Evolutionary conservation across 108 stramenopile genomes (phyloP), one percentile per base, ranked within the genome.

Genomic region (Cyclotella baltica): DNA sequence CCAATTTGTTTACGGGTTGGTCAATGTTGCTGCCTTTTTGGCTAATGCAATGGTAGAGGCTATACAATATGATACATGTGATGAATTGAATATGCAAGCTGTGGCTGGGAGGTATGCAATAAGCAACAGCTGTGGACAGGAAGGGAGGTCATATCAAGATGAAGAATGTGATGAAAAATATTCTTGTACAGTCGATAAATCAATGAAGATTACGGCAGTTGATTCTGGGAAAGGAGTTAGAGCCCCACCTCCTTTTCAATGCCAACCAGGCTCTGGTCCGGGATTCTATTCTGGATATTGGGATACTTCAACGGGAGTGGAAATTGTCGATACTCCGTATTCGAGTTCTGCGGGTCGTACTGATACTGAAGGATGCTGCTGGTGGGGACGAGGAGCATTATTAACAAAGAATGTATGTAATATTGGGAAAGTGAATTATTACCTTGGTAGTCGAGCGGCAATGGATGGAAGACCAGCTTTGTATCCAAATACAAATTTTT

Each of bases 1-100:
- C 15, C 16, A 72, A 37, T 68, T 52, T 27, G 28, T 66, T 40
- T 76, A 67, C 22, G 78, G 78, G 22, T 35, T 84, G 3, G 83
- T 70, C 40, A 81, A 85, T 47, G n/a, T 77, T 13, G 80, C 70
- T 6, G 76, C 71, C 25, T 85, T 81, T 18, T 43, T 84, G 25
- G 78, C 83, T 48, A 73, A 78, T 37, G 62, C 69, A n/a, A 80
- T 86, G 85, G 68, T 80, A 20, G 78, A 83, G 27, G 52, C 58
- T 28, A 86, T 86, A 51, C 72, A 80, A 46, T 75, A 75, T 56
- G 85, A 86, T 68, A 55, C 85, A 25, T 86, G 85, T 35, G 78
- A 75, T 23, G 85, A 86, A 65, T 46, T 71, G 34, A 83, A 79
- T 40, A 76, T 73, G 78, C 73, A 86, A 61, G 36, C 33, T 27